Evolutionary conservation across 2,329 filamentous ascomycete genomes (phyloP).

Genomic region (Ophidiomyces ophidiicola): DNA sequence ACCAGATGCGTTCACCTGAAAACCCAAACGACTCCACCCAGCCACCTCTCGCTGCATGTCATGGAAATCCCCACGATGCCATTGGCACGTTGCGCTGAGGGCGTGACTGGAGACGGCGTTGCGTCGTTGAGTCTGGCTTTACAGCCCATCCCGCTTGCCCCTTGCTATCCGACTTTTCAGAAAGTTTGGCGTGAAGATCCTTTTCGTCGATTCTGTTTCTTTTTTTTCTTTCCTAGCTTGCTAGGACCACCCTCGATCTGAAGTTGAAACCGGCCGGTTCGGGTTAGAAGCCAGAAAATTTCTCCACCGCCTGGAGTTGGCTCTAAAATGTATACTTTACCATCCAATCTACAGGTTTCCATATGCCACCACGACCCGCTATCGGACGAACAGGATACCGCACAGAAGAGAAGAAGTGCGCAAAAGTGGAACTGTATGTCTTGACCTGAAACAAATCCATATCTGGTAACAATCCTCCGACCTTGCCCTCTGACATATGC

Average conservation of each 20-base stretch:
- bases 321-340: too few relatives aligned
- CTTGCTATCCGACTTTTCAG: neutral
- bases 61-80: neutral
- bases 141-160: neutral
- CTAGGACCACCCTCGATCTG: neutral
- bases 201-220: too few relatives aligned
- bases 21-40: constrained; percentile 5
- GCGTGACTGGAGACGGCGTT: neutral
- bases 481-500: too few relatives aligned
- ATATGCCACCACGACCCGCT: neutral
- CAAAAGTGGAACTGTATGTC: too few relatives aligned
- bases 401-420: too few relatives aligned
- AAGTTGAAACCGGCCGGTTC: constrained; percentile 7
- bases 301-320: neutral
- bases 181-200: constrained; percentile 4
- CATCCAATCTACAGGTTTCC: too few relatives aligned
- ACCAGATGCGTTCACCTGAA: constrained; percentile 6
- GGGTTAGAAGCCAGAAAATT: neutral
- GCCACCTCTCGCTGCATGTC: neutral
- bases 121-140: neutral
- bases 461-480: constrained; percentile 2
- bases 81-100: neutral
- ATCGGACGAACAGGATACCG: too few relatives aligned
- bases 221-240: neutral
- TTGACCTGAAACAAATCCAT: too few relatives aligned